Percentiles rank a stretch among this genome's conserved stretches.
Evolutionary conservation across 306 rosid genomes (phyloP).

Genomic region (Dryas octopetala): DNA sequence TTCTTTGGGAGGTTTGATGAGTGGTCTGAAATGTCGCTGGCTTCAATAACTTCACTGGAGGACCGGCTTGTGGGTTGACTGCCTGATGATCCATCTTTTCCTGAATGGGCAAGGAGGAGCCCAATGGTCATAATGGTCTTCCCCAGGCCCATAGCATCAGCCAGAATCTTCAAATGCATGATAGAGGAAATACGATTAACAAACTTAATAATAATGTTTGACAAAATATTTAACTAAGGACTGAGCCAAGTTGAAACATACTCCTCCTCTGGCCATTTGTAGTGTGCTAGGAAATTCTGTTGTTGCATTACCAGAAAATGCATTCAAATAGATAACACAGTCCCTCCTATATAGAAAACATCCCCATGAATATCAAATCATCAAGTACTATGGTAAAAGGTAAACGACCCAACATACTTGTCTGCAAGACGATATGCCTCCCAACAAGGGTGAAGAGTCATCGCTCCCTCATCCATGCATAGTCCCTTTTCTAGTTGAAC

Average conservation of each 20-base stretch:
- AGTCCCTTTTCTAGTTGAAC: slow-evolving; percentile 77
- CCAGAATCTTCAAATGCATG: slow-evolving; percentile 71
- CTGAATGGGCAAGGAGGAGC: slow-evolving; percentile 72
- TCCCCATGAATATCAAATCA: slow-evolving; percentile 21
- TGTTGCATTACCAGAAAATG: slow-evolving; percentile 91
- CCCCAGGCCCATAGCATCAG: slow-evolving; percentile 99
- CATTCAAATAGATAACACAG: slow-evolving; percentile 68
- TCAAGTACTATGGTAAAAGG: slow-evolving; percentile 7
- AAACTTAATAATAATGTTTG: slow-evolving; percentile 1
- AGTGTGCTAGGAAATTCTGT: slow-evolving; percentile 92
- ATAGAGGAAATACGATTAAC: slow-evolving; percentile 30
- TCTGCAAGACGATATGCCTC: slow-evolving; percentile 82
- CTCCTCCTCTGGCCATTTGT: slow-evolving; percentile 95
- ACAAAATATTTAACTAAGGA: slow-evolving; percentile 11
- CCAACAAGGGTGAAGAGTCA: slow-evolving; percentile 97
- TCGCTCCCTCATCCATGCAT: slow-evolving; percentile 54
- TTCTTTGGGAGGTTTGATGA: slow-evolving; percentile 43
- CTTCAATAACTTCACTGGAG: slow-evolving; percentile 46
- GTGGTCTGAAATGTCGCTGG: slow-evolving; percentile 30
- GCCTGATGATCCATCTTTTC: slow-evolving; percentile 46
- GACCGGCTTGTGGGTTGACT: slow-evolving; percentile 43
- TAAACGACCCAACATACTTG: slow-evolving; percentile 47
- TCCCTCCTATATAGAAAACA: slow-evolving; percentile 56
- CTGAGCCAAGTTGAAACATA: slow-evolving; percentile 45
- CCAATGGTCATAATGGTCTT: slow-evolving; percentile 96